Conservation (phyloP, 164 flowering plant genomes). For the Liriodendron chinense region DNA sequence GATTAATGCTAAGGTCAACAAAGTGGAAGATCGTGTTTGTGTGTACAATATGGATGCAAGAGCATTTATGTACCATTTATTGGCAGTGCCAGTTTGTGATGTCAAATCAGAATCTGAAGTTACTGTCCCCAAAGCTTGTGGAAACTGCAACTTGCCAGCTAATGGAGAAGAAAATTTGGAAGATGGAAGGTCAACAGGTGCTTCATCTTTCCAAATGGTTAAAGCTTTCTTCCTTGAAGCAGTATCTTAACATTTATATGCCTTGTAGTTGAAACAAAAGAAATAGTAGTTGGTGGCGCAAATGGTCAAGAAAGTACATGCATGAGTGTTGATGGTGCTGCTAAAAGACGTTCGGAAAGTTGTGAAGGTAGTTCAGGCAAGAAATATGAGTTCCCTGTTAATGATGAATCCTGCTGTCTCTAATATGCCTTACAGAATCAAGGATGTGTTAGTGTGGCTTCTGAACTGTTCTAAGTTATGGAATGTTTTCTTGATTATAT, state of each 20-base stretch:
- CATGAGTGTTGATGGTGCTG: slow-evolving; percentile 25
- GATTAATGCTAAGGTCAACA: slow-evolving; percentile 82
- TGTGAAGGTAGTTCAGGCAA: slow-evolving; percentile 34
- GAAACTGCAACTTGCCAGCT: slow-evolving; percentile 11
- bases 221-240: not conserved
- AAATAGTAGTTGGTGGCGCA: slow-evolving; percentile 12
- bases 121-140: slow-evolving; percentile 24
- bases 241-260: slow-evolving; percentile 4
- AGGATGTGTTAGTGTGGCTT: too few relatives aligned
- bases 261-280: slow-evolving; percentile 29
- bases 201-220: not conserved
- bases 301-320: slow-evolving; percentile 21
- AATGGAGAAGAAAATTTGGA: slow-evolving; percentile 21
- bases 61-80: slow-evolving; percentile 55
- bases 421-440: not conserved
- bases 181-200: slow-evolving; percentile 33
- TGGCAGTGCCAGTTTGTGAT: slow-evolving; percentile 43
- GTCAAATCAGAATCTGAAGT: slow-evolving; percentile 23
- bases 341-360: slow-evolving; percentile 48
- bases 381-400: not conserved
- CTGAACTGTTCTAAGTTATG: not conserved
- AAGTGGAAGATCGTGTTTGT: slow-evolving; percentile 59
- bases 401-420: not conserved
- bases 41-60: slow-evolving; percentile 88
- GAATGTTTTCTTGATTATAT: not conserved